Conservation (phyloP, 768 basidiomycete species). For the Galerina sulciceps region DNA sequence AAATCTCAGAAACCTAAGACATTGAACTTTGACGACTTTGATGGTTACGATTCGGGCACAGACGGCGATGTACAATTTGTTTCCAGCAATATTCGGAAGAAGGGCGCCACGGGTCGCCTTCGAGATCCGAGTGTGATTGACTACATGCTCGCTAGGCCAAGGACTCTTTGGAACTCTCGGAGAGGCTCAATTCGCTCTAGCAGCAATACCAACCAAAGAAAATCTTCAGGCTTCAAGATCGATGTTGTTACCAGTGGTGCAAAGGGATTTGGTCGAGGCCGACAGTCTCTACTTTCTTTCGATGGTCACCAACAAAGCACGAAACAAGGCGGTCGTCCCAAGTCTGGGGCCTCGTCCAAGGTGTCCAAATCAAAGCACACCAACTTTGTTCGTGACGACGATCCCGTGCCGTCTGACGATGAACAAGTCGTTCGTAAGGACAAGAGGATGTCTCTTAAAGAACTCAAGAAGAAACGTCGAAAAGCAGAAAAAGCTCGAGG, state of each 20-base stretch:
- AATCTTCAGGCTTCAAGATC: constrained; percentile 27
- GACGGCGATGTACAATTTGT: constrained; percentile 3
- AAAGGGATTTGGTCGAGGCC: constrained; percentile 33
- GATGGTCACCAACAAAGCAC: constrained; percentile 11
- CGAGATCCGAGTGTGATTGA: constrained; percentile 63
- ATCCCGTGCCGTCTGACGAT: not conserved
- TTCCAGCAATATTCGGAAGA: not conserved
- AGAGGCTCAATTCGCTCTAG: not conserved
- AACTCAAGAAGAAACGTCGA: not conserved
- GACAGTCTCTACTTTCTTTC: constrained; percentile 46
- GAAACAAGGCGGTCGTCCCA: constrained; percentile 1
- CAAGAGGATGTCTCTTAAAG: not conserved
- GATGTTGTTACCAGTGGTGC: constrained; percentile 45
- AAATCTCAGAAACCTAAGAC: not conserved
- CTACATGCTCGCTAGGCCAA: constrained; percentile 64
- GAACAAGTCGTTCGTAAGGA: not conserved
- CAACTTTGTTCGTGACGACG: not conserved
- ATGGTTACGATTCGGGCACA: not conserved
- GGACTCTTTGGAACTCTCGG: constrained; percentile 23
- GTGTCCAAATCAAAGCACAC: not conserved
- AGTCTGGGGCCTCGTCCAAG: not conserved
- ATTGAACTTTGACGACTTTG: constrained; percentile 1
- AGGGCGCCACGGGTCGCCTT: constrained; percentile 5
- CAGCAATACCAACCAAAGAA: not conserved
- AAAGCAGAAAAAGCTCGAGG: constrained; percentile 30